A percentile compares a stretch with the other conserved stretches of the same genome.
These are phyloP conservation scores for Ustilago cynodontis DNA, from an alignment of 1,284 basidiomycete species.

Conservation along the genomic window DNA sequence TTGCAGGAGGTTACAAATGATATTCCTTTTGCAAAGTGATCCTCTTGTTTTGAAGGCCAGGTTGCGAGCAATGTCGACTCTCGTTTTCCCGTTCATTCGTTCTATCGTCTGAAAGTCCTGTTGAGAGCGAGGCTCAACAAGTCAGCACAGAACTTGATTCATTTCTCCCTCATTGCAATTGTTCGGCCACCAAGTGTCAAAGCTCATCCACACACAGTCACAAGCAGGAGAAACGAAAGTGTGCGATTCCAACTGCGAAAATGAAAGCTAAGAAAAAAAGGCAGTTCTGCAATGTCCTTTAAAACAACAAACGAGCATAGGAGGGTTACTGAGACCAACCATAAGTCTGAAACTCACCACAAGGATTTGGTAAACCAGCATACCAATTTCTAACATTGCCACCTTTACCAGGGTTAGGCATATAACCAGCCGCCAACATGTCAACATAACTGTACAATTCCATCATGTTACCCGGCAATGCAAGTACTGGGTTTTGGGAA, in stretches of 20 bases:
- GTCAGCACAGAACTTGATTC: no score
- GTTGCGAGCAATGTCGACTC: no score
- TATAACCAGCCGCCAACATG: constrained; percentile 37
- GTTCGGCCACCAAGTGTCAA: no score
- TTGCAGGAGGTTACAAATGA: constrained; percentile 65
- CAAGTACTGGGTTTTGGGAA: constrained; percentile 39
- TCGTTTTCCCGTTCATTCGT: no score
- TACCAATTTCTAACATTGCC: constrained; percentile 38
- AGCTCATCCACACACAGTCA: no score
- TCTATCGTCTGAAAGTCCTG: no score
- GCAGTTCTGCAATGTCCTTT: background rate
- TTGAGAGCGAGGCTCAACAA: no score
- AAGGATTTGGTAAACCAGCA: constrained; percentile 30
- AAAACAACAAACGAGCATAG: background rate
- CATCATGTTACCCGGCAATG: constrained; percentile 30
- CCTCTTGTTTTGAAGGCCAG: no score
- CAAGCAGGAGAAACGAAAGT: background rate
- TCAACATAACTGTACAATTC: constrained; percentile 55
- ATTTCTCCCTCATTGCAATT: no score
- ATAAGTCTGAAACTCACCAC: constrained; percentile 41
- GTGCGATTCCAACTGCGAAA: background rate
- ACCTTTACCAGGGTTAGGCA: constrained; percentile 47
- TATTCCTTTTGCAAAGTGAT: constrained; percentile 54
- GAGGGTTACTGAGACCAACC: constrained; percentile 17
- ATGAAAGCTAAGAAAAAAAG: background rate